Percentiles rank a stretch among this genome's conserved stretches.
Evolutionary conservation across 2,329 filamentous ascomycete genomes (phyloP).

Genomic region (Coccinonectria pachysandricola): DNA sequence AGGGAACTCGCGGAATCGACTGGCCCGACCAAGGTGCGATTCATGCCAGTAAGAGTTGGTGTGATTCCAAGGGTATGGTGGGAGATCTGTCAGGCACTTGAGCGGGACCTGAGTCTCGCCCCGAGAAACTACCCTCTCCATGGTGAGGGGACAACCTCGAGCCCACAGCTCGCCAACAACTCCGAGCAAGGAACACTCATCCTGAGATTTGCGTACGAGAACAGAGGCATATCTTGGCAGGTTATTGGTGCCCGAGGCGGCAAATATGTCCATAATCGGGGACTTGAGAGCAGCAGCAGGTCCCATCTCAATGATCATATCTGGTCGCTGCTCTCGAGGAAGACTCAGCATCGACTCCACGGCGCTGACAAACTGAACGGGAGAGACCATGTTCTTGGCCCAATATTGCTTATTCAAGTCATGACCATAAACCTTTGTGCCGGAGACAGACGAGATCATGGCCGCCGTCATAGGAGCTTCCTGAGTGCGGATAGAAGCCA

Average conservation of each 20-base stretch:
- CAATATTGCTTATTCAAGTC: constrained; percentile 31
- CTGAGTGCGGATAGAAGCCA: constrained; percentile 15
- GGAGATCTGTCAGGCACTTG: constrained; percentile 34
- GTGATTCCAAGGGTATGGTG: constrained; percentile 46
- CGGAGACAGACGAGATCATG: constrained; percentile 35
- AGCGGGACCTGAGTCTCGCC: constrained; percentile 5
- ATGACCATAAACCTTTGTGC: constrained; percentile 12
- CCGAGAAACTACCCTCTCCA: constrained; percentile 21
- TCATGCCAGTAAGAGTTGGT: constrained; percentile 43
- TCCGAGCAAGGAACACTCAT: constrained; percentile 18
- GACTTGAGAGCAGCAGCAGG: constrained; percentile 27
- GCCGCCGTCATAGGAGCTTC: constrained; percentile 5
- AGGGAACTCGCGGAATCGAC: constrained; percentile 33
- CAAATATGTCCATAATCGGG: constrained; percentile 27
- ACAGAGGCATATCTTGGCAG: constrained; percentile 16
- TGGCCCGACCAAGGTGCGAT: constrained; percentile 32
- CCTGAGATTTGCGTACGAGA: constrained; percentile 18
- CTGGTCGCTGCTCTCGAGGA: constrained; percentile 18
- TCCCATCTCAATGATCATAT: constrained; percentile 32
- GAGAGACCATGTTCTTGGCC: constrained; percentile 34
- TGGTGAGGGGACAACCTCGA: constrained; percentile 21
- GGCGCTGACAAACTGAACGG: constrained; percentile 34
- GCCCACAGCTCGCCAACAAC: constrained; percentile 28
- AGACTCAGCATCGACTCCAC: constrained; percentile 25
- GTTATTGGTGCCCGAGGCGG: constrained; percentile 4